These are phyloP conservation scores for Yueomyces sp. DNA, from an alignment of 1,139 yeast genomes.

Conservation along the genomic window DNA sequence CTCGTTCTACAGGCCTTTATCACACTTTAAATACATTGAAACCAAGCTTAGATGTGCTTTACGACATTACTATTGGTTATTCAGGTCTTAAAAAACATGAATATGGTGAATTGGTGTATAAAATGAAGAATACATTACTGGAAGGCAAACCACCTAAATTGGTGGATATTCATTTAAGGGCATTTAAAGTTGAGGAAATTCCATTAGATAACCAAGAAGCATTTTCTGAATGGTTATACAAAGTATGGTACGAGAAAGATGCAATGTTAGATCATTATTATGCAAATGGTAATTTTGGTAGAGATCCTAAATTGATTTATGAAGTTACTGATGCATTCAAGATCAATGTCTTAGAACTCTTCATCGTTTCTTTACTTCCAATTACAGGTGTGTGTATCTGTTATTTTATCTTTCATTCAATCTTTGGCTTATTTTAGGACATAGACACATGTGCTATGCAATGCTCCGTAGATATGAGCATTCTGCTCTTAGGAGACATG, in stretches of 20 bases:
- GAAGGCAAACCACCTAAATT: slow-evolving; percentile 59
- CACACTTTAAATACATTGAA: slow-evolving; percentile 48
- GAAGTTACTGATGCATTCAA: slow-evolving; percentile 8
- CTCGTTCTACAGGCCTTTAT: slow-evolving; percentile 71
- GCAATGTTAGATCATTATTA: slow-evolving; percentile 47
- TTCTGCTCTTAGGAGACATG: too few relatives aligned
- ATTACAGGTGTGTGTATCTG: slow-evolving; percentile 1
- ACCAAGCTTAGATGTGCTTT: slow-evolving; percentile 51
- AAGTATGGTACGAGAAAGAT: slow-evolving; percentile 76
- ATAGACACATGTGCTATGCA: too few relatives aligned
- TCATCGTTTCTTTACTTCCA: slow-evolving; percentile 7
- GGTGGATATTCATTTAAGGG: slow-evolving; percentile 53
- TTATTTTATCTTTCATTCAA: not conserved
- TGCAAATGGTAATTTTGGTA: slow-evolving; percentile 39
- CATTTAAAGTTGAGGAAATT: slow-evolving; percentile 45
- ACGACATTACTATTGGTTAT: slow-evolving; percentile 79
- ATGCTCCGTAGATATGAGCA: too few relatives aligned
- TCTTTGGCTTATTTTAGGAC: too few relatives aligned
- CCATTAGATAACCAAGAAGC: slow-evolving; percentile 49
- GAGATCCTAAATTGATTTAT: slow-evolving; percentile 6
- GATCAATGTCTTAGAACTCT: slow-evolving; percentile 5
- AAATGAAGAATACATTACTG: slow-evolving; percentile 51
- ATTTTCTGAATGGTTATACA: slow-evolving; percentile 67
- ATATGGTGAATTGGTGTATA: slow-evolving; percentile 69
- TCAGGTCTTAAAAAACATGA: slow-evolving; percentile 49